These are phyloP conservation scores for Malus domestica DNA, from an alignment of 306 rosid species.

Conservation along the genomic window ASM211411v1 NC_041795.1:33526001-33526500, in stretches of 20 bases:
- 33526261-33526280: conserved; percentile 47
- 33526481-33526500: conserved; percentile 47
- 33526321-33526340: conserved; percentile 45
- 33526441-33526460: conserved; percentile 54
- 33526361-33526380: conserved; percentile 31
- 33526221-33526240: conserved; percentile 62
- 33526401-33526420: conserved; percentile 32
- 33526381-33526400: conserved; percentile 36
- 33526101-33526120: conserved; percentile 6
- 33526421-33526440: conserved; percentile 28
- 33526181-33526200: conserved; percentile 48
- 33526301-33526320: conserved; percentile 58
- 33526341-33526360: conserved; percentile 31
- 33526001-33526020: not conserved
- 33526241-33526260: conserved; percentile 37
- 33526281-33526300: conserved; percentile 41
- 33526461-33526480: conserved; percentile 49
- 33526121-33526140: conserved; percentile 35
- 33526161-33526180: conserved; percentile 40
- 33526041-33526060: conserved; percentile 15
- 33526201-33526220: conserved; percentile 77
- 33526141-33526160: conserved; percentile 54
- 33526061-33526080: conserved; percentile 15
- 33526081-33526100: conserved; percentile 12
- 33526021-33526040: conserved; percentile 11